These are phyloP conservation scores for Pulveroboletus sp. DNA, from an alignment of 768 basidiomycete genomes.

Conservation along the genomic window DNA sequence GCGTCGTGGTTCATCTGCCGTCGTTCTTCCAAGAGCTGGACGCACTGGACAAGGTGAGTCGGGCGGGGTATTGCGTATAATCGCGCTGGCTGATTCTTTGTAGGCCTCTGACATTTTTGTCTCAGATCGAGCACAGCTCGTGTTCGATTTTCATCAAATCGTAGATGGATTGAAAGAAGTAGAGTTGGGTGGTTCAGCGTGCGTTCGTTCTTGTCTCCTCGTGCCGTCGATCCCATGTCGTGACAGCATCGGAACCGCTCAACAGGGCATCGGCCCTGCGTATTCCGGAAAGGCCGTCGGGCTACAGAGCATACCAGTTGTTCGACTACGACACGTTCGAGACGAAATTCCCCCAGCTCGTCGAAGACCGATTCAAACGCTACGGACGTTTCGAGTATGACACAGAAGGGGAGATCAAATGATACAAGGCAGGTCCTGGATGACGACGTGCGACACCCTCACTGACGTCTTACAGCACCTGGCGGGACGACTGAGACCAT, in stretches of 20 bases:
- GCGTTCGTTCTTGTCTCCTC: constrained; percentile 5
- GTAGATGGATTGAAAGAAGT: constrained; percentile 98
- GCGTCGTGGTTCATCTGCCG: constrained; percentile 93
- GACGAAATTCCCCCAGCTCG: constrained; percentile 87
- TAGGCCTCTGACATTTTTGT: constrained; percentile 53
- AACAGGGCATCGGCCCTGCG: constrained; percentile 96
- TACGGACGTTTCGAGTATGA: constrained; percentile 98
- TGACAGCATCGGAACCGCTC: constrained; percentile 90
- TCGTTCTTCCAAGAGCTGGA: constrained; percentile 94
- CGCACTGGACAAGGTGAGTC: constrained; percentile 80
- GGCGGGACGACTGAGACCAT: constrained; percentile 79
- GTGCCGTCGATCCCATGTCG: neutral
- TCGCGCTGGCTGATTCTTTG: no score
- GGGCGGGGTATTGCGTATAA: constrained; percentile 5
- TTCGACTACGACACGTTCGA: constrained; percentile 85
- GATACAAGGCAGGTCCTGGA: constrained; percentile 71
- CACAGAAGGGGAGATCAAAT: constrained; percentile 90
- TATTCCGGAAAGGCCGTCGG: constrained; percentile 97
- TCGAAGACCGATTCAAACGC: constrained; percentile 96
- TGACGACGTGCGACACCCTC: neutral
- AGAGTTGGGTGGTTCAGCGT: constrained; percentile 89
- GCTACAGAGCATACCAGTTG: constrained; percentile 95
- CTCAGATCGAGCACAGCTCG: no score
- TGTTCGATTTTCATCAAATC: no score
- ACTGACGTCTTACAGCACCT: constrained; percentile 49